A percentile compares a stretch with the other conserved stretches of the same genome.
These are phyloP conservation scores for Neurospora sp. DNA, from an alignment of 495 filamentous ascomycete genomes.

Conservation along the genomic window DNA sequence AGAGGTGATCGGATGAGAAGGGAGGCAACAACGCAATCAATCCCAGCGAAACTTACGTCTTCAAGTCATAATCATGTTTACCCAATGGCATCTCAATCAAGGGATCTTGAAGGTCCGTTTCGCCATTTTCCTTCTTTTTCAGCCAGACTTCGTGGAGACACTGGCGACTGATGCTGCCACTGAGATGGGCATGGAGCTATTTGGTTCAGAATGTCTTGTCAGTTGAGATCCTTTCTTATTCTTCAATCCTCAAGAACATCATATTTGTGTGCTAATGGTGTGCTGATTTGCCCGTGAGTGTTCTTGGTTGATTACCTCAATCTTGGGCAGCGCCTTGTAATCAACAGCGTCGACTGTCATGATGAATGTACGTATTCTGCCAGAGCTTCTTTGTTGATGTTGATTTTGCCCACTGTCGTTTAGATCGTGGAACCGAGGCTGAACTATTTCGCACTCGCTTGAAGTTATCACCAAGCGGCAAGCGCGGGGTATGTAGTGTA, in stretches of 20 bases:
- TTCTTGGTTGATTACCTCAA: slow-evolving; percentile 27
- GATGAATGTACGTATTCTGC: neutral
- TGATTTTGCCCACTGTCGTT: slow-evolving; percentile 12
- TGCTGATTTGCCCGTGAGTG: neutral
- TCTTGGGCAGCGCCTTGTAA: slow-evolving; percentile 37
- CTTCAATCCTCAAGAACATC: neutral
- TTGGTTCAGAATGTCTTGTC: neutral
- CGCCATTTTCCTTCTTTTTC: slow-evolving; percentile 37
- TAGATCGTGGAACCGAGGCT: slow-evolving; percentile 3
- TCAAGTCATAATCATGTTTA: slow-evolving; percentile 61
- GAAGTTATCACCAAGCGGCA: neutral
- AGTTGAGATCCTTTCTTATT: neutral
- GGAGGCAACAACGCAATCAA: neutral
- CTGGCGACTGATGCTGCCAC: slow-evolving; percentile 66
- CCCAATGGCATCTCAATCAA: slow-evolving; percentile 55
- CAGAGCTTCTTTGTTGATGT: slow-evolving; percentile 5
- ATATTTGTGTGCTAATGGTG: neutral
- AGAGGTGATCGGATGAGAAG: neutral
- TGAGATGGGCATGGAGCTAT: slow-evolving; percentile 77
- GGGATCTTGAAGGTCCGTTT: slow-evolving; percentile 56
- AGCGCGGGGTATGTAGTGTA: neutral
- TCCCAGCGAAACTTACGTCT: slow-evolving; percentile 42
- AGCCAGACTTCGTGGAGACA: slow-evolving; percentile 70
- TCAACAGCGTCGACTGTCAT: slow-evolving; percentile 14
- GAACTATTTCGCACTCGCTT: neutral